Base-by-base conservation (phyloP, 2,329 filamentous ascomycete genomes). In the Furcasterigmium sp. region DNA sequence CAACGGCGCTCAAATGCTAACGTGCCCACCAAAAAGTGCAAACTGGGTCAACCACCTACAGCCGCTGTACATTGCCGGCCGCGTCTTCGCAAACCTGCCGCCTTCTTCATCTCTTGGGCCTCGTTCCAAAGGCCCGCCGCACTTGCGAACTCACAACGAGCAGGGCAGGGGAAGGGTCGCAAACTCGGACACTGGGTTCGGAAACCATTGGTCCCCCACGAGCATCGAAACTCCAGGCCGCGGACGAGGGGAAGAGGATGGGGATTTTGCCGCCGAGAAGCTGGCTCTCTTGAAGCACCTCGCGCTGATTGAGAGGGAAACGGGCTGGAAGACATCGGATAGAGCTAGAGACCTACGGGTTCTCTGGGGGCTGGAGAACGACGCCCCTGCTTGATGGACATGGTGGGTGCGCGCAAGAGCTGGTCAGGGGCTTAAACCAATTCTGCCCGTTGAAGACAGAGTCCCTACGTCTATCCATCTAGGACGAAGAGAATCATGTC, bases 1-100 rank as follows among this genome's bases (percentile, higher is more conserved):
- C 11, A 3, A 8, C 2, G 13, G 14, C 5, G 17, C 9, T 19
- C 10, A 19, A 13, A 14, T 30, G 21, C 15, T 19, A 8, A 14
- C 13, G 14, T 20, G 15, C 15, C 15, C 5, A 39, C n/a, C 29
- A 20, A 18, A 10, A 14, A 47, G 47, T 15, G 43, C 47, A 15
- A 50, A 47, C 34, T 46, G 47, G 45, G 43, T 50, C 8, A 50
- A 46, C 23, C 47, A 50, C 18, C 28, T 50, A 1, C 47, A 47
- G 29, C 45, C 45, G 3, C 39, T 50, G 11, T 50, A 44, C 38
- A 45, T 50, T 11, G 47, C 47, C 3, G 47, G 47, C 17, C 42
- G 37, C 28, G 29, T 25, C 11, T 23, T 44, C 18, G 29, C 37
- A 18, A 8, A 26, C 8, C n/a, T 28, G 26, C 15, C 35, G 26